Base-by-base conservation (phyloP, 768 basidiomycete genomes). In the Mycena albidolilacea region DNA sequence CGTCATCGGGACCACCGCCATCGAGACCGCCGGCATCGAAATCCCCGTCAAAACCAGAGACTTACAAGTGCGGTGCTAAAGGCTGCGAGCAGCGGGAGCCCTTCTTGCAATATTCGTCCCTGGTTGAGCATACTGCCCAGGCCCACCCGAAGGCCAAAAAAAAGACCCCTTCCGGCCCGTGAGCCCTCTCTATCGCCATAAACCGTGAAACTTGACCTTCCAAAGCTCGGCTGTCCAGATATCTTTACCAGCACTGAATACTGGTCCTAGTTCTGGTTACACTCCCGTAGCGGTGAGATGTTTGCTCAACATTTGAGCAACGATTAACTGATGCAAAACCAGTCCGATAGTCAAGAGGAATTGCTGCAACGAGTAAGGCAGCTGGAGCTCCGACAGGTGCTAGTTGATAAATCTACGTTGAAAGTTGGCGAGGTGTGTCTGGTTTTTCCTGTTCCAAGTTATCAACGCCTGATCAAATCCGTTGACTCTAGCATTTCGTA, bases 271-370 rank as follows among this genome's bases (percentile, higher is more conserved):
- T 9, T 35, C 64, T 30, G 64, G 54, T 52, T 11, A 54, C 15
- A 11, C 52, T 65, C 8, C 64, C 55, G 64, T 43, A 38, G 64
- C 39, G 52, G 64, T 54, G 64, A 65, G 64, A 65, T 65, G 52
- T 65, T 50, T 64, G 52, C 52, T 54, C 41, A 43, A 54, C 52
- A 55, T 65, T 54, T 23, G 23, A 65, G 39, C 64, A 65, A 65
- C 39, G 50, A 65, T 37, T 55, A 54, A 65, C 57, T 38, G 61
- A 62, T 30, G 30, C n/a, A 30, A 62, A 44, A 46, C 44, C 41
- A 62, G 61, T 30, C 30, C 61, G 61, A 19, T 62, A 15, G 4
- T 30, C 44, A 46, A 8, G 43, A 62, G 43, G 61, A 62, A 61
- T 43, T 61, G n/a, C 41, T 43, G 41, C 60, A 44, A 62, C 61